Conservation (phyloP, 1,284 basidiomycete genomes). For the Athelia psychrophila region DNA sequence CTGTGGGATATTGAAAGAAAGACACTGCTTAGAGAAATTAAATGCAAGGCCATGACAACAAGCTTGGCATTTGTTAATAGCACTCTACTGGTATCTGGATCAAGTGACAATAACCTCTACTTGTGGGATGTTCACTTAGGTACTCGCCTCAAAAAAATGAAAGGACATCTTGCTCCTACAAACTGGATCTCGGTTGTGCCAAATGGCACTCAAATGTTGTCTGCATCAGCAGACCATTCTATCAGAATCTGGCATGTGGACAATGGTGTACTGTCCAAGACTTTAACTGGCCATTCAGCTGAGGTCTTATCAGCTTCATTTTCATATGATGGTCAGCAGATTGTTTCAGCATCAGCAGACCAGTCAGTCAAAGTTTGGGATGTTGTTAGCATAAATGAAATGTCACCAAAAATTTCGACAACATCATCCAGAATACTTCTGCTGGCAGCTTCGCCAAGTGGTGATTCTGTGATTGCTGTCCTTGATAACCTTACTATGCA, state of each 20-base stretch:
- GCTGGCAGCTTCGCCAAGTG: not conserved
- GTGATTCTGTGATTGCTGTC: not conserved
- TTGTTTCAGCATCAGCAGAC: not conserved
- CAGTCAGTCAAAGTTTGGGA: not conserved
- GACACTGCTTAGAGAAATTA: not conserved
- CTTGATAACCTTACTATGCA: not conserved
- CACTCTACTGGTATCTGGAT: not conserved
- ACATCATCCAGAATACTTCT: not conserved
- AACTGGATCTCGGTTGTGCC: not conserved
- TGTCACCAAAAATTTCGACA: not conserved
- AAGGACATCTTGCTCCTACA: not conserved
- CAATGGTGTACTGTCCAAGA: not conserved
- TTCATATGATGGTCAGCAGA: not conserved
- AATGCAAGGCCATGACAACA: not conserved
- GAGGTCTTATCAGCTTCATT: not conserved
- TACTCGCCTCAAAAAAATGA: not conserved
- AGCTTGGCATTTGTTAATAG: not conserved
- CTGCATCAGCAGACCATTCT: not conserved
- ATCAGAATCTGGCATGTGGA: not conserved
- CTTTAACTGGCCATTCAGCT: not conserved
- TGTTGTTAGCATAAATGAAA: too few species aligned
- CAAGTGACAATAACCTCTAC: not conserved
- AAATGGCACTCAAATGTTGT: not conserved
- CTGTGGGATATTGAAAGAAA: not conserved
- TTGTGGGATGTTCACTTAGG: not conserved